Percentiles rank a stretch among this genome's conserved stretches.
Conservation (phyloP, 345 rosid genomes). For the Dipteronia sinensis region DNA sequence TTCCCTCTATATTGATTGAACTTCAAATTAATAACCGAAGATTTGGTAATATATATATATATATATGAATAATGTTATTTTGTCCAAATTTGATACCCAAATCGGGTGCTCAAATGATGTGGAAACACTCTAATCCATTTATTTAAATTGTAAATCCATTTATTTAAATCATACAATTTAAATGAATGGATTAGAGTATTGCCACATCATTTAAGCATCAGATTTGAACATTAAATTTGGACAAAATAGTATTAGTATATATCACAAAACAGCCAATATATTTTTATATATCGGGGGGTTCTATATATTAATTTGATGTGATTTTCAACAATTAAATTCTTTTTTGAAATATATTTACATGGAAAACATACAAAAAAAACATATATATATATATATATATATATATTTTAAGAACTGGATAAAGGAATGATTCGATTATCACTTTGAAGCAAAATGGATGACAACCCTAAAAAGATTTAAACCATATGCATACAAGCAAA, state of each 20-base stretch:
- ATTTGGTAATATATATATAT: neutral
- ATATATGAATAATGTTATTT: no score
- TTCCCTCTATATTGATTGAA: neutral
- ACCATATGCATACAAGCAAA: conserved; percentile 15
- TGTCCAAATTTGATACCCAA: no score
- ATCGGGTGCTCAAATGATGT: no score
- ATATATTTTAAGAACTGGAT: conserved; percentile 3
- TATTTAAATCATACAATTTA: no score
- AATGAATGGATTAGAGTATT: no score
- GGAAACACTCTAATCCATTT: no score
- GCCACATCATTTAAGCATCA: no score
- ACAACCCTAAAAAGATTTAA: conserved; percentile 34
- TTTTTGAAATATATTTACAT: neutral
- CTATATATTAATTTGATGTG: neutral
- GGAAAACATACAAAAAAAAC: neutral
- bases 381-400: neutral
- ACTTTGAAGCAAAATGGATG: conserved; percentile 35
- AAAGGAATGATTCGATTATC: conserved; percentile 32
- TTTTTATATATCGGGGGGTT: no score
- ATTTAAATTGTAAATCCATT: no score
- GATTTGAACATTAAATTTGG: no score
- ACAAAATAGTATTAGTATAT: no score
- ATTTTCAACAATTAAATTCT: neutral
- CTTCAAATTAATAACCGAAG: neutral
- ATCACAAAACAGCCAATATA: neutral